Evolutionary conservation across 1,284 basidiomycete species (phyloP).

Genomic region (Ganoderma lingzhi): DNA sequence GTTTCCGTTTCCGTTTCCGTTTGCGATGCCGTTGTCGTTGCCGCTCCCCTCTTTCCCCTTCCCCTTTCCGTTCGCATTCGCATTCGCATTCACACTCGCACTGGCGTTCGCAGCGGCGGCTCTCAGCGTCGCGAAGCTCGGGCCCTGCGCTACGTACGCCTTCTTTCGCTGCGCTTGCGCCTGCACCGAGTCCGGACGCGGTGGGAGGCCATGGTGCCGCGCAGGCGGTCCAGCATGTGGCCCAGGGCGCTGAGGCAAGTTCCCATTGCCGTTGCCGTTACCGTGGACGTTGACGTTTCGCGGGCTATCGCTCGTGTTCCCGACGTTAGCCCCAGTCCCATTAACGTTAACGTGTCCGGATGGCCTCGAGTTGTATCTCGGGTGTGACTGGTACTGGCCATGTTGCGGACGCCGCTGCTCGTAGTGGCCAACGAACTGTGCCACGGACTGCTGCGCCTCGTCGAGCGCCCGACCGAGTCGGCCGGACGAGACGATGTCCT

Average conservation of each 20-base stretch:
- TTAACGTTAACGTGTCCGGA: not conserved
- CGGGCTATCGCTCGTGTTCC: not conserved
- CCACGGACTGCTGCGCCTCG: slow-evolving; percentile 16
- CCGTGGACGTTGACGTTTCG: not conserved
- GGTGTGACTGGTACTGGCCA: slow-evolving; percentile 15
- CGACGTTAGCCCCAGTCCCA: not conserved
- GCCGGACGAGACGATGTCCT: slow-evolving; percentile 28
- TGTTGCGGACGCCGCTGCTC: slow-evolving; percentile 9
- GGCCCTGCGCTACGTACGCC: slow-evolving; percentile 21
- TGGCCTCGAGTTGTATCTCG: slow-evolving; percentile 8
- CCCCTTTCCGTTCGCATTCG: not conserved
- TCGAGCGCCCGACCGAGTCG: slow-evolving; percentile 20
- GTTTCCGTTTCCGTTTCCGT: not conserved
- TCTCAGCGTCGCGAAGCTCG: slow-evolving; percentile 15
- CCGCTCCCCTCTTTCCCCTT: not conserved
- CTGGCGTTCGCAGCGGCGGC: slow-evolving; percentile 5
- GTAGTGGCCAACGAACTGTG: not conserved
- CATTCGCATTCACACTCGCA: not conserved
- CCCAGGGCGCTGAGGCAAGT: not conserved
- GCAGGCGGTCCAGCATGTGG: not conserved
- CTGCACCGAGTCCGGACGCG: slow-evolving; percentile 12
- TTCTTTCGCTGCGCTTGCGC: not conserved
- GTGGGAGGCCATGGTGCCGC: slow-evolving; percentile 13
- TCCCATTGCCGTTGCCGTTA: not conserved
- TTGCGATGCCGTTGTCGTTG: too few species aligned